Percentiles rank a stretch among this genome's conserved stretches.
Conservation (phyloP, 768 basidiomycete genomes). For the Russula compacta region DNA sequence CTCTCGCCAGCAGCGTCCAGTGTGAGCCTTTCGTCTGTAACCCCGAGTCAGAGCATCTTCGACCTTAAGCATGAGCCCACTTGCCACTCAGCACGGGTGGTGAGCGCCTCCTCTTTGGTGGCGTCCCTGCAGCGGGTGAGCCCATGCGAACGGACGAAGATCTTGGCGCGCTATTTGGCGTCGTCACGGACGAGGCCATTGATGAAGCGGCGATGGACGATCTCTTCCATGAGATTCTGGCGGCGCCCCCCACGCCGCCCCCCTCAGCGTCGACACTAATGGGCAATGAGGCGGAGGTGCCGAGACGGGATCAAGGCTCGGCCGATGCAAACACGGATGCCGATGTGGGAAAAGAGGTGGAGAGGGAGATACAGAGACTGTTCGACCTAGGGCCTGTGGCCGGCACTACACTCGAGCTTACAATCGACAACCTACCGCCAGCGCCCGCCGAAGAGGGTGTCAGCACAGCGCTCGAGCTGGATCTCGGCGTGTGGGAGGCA, state of each 20-base stretch:
- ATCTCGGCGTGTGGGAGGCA: slow-evolving; percentile 21
- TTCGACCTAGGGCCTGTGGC: slow-evolving; percentile 42
- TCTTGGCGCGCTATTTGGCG: not conserved
- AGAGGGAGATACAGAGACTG: slow-evolving; percentile 54
- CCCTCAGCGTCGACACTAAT: slow-evolving; percentile 28
- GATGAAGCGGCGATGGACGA: slow-evolving; percentile 60
- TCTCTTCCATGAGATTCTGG: slow-evolving; percentile 63
- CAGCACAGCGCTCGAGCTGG: slow-evolving; percentile 27
- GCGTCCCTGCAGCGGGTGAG: slow-evolving; percentile 95
- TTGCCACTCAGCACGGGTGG: slow-evolving; percentile 99
- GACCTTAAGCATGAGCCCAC: slow-evolving; percentile 48
- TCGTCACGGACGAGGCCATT: slow-evolving; percentile 28
- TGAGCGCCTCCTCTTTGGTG: slow-evolving; percentile 57
- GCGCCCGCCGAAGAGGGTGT: slow-evolving; percentile 18
- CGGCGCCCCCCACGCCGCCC: slow-evolving; percentile 34
- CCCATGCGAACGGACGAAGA: slow-evolving; percentile 27
- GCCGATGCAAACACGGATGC: not conserved
- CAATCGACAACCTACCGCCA: not conserved
- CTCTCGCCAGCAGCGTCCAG: slow-evolving; percentile 29
- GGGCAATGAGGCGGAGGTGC: slow-evolving; percentile 21
- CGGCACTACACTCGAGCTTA: slow-evolving; percentile 23
- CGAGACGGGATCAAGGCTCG: slow-evolving; percentile 15
- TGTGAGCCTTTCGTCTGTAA: slow-evolving; percentile 23
- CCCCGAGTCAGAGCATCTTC: slow-evolving; percentile 27
- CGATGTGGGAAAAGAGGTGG: slow-evolving; percentile 27